Base-by-base conservation (phyloP, 164 flowering plant genomes). In the Berberis vulgaris region DNA sequence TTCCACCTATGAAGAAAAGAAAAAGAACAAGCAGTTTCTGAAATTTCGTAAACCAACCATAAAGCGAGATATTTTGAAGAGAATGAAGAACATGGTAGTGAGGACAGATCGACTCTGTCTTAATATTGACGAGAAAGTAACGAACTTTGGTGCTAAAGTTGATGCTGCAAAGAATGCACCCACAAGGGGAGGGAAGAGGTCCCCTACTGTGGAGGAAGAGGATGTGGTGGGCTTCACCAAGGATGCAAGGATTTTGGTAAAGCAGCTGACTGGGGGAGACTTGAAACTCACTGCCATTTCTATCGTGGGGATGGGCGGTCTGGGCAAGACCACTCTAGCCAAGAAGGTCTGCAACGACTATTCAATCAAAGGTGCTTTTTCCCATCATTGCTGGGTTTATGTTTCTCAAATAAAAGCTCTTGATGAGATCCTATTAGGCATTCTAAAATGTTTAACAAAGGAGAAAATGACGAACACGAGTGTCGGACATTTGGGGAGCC, bases 251-350 rank as follows among this genome's bases (percentile, higher is more conserved):
- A 4, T 13, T 2, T 44, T 76, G 47, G 71, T 71, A 7, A 45
- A 10, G 2, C 7, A 52, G 39, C 11, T 74, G 68, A 43, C 52
- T 44, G 49, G 61, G 1, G 62, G 60, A 42, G 68, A 60, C 3
- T 43, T 4, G 7, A 62, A 42, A 43, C 41, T 26, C 41, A 44
- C 47, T 1, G 75, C 74, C 6, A 43, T 78, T 55, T 67, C 74
- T 4, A 71, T 76, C 0, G 67, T 59, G 6, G 82, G 84, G 0
- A 79, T 73, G 67, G 79, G 78, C 0, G 78, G 82, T 12, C 13
- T 69, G 1, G 82, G 82, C 2, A 80, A 78, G 68, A 78, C 80
- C 2, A 68, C 82, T 12, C 69, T 78, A 12, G 82, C 79, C 1
- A 71, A 43, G 58, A 74, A 63, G 53, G 54, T 76, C 40, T 81